Percentiles rank a stretch among this genome's conserved stretches.
Evolutionary conservation across 345 rosid genomes (phyloP).

Genomic region (Ceriops decandra): DNA sequence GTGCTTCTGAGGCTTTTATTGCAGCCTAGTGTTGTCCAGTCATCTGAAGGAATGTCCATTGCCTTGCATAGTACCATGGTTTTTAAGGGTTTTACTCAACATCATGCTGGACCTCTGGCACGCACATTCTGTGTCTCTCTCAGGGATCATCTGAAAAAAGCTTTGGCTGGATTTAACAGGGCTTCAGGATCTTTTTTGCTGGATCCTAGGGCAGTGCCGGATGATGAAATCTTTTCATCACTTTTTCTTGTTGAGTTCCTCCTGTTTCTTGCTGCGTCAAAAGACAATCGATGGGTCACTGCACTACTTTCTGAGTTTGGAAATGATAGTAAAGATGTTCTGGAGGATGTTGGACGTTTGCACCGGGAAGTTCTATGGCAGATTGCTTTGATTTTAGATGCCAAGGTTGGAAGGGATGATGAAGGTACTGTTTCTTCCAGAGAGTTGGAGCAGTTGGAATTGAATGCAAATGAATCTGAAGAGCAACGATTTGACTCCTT

Average conservation of each 20-base stretch:
- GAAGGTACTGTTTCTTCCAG: constrained; percentile 38
- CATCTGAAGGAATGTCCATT: constrained; percentile 93
- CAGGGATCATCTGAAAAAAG: constrained; percentile 68
- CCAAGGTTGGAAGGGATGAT: constrained; percentile 54
- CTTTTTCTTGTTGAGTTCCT: constrained; percentile 93
- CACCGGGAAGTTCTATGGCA: constrained; percentile 94
- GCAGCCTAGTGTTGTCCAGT: constrained; percentile 80
- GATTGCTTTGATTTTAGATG: constrained; percentile 75
- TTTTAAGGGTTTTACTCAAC: constrained; percentile 92
- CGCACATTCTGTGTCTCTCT: constrained; percentile 83
- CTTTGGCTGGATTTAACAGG: constrained; percentile 50
- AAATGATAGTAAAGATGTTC: constrained; percentile 74
- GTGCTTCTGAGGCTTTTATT: constrained; percentile 77
- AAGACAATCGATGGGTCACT: constrained; percentile 90
- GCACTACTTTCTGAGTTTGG: constrained; percentile 86
- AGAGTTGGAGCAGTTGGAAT: constrained; percentile 55
- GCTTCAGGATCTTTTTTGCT: constrained; percentile 66
- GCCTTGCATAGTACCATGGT: constrained; percentile 97
- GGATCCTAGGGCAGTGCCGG: constrained; percentile 54
- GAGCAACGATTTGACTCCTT: constrained; percentile 79
- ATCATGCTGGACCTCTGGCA: constrained; percentile 85
- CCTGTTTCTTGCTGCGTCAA: constrained; percentile 83
- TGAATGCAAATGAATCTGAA: constrained; percentile 44
- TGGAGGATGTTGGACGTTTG: constrained; percentile 74
- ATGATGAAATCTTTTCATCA: constrained; percentile 62